Base-by-base conservation (phyloP, 2,329 filamentous ascomycete species). In the Curvularia lunata region DNA sequence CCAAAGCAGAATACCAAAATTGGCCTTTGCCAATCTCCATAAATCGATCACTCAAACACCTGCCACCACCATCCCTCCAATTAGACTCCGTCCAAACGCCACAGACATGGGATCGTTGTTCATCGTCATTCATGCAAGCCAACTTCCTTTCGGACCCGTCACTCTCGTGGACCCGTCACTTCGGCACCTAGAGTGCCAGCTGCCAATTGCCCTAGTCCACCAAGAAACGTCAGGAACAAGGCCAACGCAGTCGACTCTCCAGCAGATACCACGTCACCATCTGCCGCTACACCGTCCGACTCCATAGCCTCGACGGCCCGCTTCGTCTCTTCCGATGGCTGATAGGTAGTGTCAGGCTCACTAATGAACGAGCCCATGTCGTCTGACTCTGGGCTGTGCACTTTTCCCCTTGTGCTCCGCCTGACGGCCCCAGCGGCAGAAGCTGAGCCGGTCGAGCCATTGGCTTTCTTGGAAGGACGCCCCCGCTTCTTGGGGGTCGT, bases 211-310 rank as follows among this genome's bases (percentile, higher is more conserved):
- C 76, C 75, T 23, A 77, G 51, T 6, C 76, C 76, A 10, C 75
- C 75, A 2, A 71, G 37, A 28, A 77, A 71, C 6, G 67, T 58
- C 30, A 78, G 58, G 41, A 73, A 75, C 37, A 77, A 54, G 2
- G 72, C 70, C 48, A 78, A 54, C 6, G 69, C 75, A 9, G 75
- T 75, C 8, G 72, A 70, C 57, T 78, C 76, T 9, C 72, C 70
- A 13, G 73, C 73, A 6, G 69, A 66, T 1, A 69, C 64, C 13
- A 76, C 25, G 48, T 74, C 73, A 16, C 71, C 67, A 7, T 63
- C 60, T 1, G 55, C 45, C 6, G 49, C 49, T 3, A 64, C 64
- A n/a, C 74, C 74, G 48, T 77, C 72, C 1, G 64, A 59, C 21
- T 75, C 73, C 1, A 64, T 75, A 43, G 70, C 63, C 46, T 65